Evolutionary conservation across 2,329 filamentous ascomycete genomes (phyloP), one percentile per base, ranked within the genome.

Genomic region (Penicillium sp.): DNA sequence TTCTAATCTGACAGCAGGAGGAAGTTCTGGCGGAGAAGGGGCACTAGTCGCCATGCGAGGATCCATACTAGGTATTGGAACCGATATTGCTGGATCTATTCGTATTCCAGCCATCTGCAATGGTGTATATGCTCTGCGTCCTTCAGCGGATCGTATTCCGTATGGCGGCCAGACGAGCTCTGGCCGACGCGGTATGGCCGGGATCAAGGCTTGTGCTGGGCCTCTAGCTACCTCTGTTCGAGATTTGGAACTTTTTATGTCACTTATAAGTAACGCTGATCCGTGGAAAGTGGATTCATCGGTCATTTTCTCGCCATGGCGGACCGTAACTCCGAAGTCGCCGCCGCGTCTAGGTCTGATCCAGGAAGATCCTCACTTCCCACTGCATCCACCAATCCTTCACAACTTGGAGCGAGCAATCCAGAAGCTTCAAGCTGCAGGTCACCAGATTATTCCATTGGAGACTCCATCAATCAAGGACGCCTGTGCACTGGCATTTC

Each of bases 1-100:
- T 24, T 51, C 36, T 0, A 49, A 43, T 2, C 48, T 64, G 2
- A 59, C 60, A 0, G 57, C 61, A 0, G 65, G 66, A 8, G 65
- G 65, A 2, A 60, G 54, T 26, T 60, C 52, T 2, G 65, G 65
- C 8, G 68, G 68, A 2, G 70, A 73, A 52, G 68, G 65, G 1
- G 68, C 69, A 0, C 46, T 72, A 3, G 39, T 72, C 1, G 68
- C 65, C 1, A 56, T 72, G 38, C 57, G 67, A 6, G 70, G 69
- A 12, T 67, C 63, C 2, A 49, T 65, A 3, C 41, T 70, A 0
- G 68, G 69, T 3, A 60, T 70, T 2, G 69, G 65, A 3, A 69
- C 68, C 4, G 70, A 72, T 53, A 65, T 71, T 48, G 69, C 53
- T 28, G 68, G 68, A 1, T 69, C 66, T 0, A 65, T 71, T 38